phyloP scores from a whole-genome alignment of 768 basidiomycete genomes.

The Boletus reticulatus region DNA sequence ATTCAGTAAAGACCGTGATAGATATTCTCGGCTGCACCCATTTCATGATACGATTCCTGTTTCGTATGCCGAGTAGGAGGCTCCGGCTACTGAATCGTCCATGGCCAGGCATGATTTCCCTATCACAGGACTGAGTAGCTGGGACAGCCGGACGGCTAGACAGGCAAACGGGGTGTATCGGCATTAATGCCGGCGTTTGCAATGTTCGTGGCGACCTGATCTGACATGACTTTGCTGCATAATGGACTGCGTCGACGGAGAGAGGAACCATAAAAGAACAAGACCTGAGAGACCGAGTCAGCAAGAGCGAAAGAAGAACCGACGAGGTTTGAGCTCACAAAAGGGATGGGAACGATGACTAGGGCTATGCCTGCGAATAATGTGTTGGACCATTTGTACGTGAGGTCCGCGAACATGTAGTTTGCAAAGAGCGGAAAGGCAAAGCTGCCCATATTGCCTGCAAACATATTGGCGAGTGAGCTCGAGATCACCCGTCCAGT shows the following conservation, averaged over 20 bases:
- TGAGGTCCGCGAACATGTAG: slow-evolving; percentile 54
- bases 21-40: neutral
- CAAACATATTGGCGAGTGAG: neutral
- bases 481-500: neutral
- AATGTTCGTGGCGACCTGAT: neutral
- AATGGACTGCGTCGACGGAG: slow-evolving; percentile 21
- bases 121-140: neutral
- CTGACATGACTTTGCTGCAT: slow-evolving; percentile 14
- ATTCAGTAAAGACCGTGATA: neutral
- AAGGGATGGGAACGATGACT: slow-evolving; percentile 56
- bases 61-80: neutral
- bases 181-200: neutral
- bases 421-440: slow-evolving; percentile 62
- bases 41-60: slow-evolving; percentile 6
- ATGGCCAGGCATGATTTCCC: slow-evolving; percentile 11
- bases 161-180: neutral
- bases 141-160: neutral
- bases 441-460: slow-evolving; percentile 49
- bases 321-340: slow-evolving; percentile 33
- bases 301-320: neutral
- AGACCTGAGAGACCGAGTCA: slow-evolving; percentile 6
- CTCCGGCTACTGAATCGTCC: neutral
- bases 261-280: slow-evolving; percentile 30
- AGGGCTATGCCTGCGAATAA: slow-evolving; percentile 48
- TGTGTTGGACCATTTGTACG: slow-evolving; percentile 42